Evolutionary conservation across 2,329 filamentous ascomycete species (phyloP).

Genomic region (Hypoxylon sp.): DNA sequence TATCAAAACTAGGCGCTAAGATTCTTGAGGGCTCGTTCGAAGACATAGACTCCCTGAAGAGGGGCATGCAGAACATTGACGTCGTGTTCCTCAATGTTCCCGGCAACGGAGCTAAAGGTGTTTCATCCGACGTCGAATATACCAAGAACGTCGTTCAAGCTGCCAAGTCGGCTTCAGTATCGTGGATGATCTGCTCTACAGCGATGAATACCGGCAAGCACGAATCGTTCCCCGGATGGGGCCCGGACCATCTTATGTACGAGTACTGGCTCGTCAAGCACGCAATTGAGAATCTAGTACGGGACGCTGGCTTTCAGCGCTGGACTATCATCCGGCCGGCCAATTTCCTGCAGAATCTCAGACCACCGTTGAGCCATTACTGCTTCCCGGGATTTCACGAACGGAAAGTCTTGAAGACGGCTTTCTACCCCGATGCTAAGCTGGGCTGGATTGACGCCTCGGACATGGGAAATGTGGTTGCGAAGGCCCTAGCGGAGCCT

Average conservation of each 20-base stretch:
- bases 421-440: neutral
- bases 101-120: neutral
- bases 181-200: constrained; percentile 11
- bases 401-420: constrained; percentile 2
- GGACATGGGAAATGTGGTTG: constrained; percentile 9
- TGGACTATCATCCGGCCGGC: constrained; percentile 17
- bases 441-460: constrained; percentile 11
- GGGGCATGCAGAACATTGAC: constrained; percentile 6
- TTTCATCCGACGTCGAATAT: neutral
- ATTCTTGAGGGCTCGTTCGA: constrained; percentile 11
- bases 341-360: constrained; percentile 5
- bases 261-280: constrained; percentile 14
- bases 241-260: constrained; percentile 8
- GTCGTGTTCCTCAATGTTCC: constrained; percentile 14
- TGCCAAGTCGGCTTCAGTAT: neutral
- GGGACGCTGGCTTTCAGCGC: neutral
- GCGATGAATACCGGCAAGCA: constrained; percentile 3
- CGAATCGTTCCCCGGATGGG: constrained; percentile 11
- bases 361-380: neutral
- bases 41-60: neutral
- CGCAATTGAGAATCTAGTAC: constrained; percentile 13
- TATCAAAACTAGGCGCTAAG: constrained; percentile 13
- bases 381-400: constrained; percentile 14
- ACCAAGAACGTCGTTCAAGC: constrained; percentile 6
- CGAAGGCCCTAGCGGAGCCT: constrained; percentile 2